Evolutionary conservation across 192 early-diverging fungal species (phyloP).

Genomic region (Cetraspora pellucida): DNA sequence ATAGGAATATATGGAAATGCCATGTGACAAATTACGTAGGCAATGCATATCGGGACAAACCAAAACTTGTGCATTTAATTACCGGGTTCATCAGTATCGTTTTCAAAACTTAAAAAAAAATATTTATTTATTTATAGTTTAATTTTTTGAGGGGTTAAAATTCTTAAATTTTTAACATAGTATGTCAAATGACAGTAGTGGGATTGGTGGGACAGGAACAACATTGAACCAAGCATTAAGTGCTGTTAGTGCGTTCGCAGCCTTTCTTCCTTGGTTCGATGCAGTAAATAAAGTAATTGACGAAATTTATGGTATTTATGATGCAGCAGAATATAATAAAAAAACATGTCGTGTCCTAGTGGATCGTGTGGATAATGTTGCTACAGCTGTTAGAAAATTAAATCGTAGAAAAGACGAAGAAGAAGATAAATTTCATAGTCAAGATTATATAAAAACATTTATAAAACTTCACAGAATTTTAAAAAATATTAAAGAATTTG

Average conservation of each 20-base stretch:
- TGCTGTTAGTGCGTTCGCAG: not conserved
- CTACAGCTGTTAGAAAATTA: not conserved
- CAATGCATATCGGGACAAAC: too few species aligned
- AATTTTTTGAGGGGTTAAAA: too few species aligned
- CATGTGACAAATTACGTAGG: too few species aligned
- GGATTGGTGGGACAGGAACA: too few species aligned
- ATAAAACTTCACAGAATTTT: not conserved
- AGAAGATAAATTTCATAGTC: not conserved
- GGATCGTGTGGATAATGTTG: not conserved
- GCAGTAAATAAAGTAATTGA: not conserved
- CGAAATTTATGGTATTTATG: constrained; percentile 12
- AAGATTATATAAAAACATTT: constrained; percentile 14
- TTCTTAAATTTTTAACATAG: too few species aligned
- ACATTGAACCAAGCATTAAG: not conserved
- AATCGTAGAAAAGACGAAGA: not conserved
- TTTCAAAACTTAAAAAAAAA: too few species aligned
- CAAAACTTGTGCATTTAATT: too few species aligned
- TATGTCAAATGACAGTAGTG: too few species aligned
- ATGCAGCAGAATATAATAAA: constrained; percentile 28
- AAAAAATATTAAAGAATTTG: constrained; percentile 20
- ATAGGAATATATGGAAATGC: too few species aligned
- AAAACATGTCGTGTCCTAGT: constrained; percentile 20
- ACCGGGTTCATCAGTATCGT: too few species aligned
- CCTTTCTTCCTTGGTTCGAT: constrained; percentile 13
- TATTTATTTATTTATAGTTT: too few species aligned